Evolutionary conservation across 805 yeast species (phyloP), one percentile per base, ranked within the genome.

Genomic region (Kluyveromyces dobzhanskii): DNA sequence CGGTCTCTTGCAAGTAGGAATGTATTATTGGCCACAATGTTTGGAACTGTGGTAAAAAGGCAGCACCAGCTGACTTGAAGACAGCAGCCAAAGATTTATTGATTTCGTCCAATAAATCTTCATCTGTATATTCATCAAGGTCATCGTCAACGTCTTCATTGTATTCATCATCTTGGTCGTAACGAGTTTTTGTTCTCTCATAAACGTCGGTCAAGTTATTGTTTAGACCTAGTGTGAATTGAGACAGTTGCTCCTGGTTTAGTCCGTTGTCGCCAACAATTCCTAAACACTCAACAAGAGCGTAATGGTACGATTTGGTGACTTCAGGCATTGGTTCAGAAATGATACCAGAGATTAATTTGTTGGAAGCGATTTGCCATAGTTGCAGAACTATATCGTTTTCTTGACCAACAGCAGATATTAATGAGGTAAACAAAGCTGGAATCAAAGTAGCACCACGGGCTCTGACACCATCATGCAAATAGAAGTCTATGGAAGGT

Each of bases 391-490:
- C 75, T 47, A 78, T 80, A 9, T 70, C 67, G 3, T 86, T 74
- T 30, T 69, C 64, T 33, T 61, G 55, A 32, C 71, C 73, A 17
- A 72, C 67, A 3, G 73, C 73, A 3, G 61, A 54, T 43, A 69
- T 65, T n/a, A 80, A 69, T 46, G 85, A 76, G 39, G 75, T 64
- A 43, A 92, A 65, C 39, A 90, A 66, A 3, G 86, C 77, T 2
- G 97, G 87, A 53, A 88, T 76, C 4, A 88, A 72, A 44, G 80
- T 73, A 2, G 96, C 88, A 33, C 95, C 87, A n/a, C 90, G 76
- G 19, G 83, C 85, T 50, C 97, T 77, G 4, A 90, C 97, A 28
- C 94, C 95, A 59, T 87, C 96, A 57, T 87, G 96, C 53, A 88
- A 73, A 57, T 85, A 87, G 58, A 90, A 92, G 56, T 81, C 92